Base-by-base conservation (phyloP, 129 eudicot species). In the Lactuca sativa region DNA sequence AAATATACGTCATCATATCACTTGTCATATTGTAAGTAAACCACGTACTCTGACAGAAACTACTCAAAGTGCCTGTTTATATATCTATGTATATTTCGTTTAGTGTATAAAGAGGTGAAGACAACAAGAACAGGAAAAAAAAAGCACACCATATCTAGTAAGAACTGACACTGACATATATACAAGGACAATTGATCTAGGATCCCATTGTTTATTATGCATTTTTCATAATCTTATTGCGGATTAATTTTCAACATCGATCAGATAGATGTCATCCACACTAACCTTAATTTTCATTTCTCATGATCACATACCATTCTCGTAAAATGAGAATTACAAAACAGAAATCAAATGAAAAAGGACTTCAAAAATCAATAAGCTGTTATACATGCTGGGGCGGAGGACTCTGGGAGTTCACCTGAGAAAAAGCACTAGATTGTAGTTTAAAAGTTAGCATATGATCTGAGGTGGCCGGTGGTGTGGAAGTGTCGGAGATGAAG, bases 401-500 rank as follows among this genome's bases (percentile, higher is more conserved):
- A 15, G 31, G 47, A 25, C 52, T 69, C 37, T n/a, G 34, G 36
- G 30, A 25, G 13, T 58, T 69, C 44, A 56, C 41, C 18, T 41
- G 74, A 40, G 64, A 70, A 56, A 69, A 57, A 57, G 18, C 66
- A 5, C 66, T 3, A 15, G 66, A 47, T 8, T 70, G 75, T 57
- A 14, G 14, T n/a, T 40, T 70, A 31, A 58, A 57, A 41, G 64
- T 38, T 4, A 63, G 9, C 21, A 7, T 11, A 70, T 58, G 75
- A 70, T 70, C 74, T 40, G 58, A 30, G 4, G 31, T 40, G 17
- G 25, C 38, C 41, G 15, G 10, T 64, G 62, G 17, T 34, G 38
- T 63, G 58, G 55, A 47, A 44, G 53, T 38, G 43, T 78, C 78
- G 9, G 96, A 84, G 38, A 78, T 14, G 15, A 62, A 62, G 67